These are phyloP conservation scores for Ogataea angusta DNA, from an alignment of 805 yeast species.

Conservation along the genomic window DNA sequence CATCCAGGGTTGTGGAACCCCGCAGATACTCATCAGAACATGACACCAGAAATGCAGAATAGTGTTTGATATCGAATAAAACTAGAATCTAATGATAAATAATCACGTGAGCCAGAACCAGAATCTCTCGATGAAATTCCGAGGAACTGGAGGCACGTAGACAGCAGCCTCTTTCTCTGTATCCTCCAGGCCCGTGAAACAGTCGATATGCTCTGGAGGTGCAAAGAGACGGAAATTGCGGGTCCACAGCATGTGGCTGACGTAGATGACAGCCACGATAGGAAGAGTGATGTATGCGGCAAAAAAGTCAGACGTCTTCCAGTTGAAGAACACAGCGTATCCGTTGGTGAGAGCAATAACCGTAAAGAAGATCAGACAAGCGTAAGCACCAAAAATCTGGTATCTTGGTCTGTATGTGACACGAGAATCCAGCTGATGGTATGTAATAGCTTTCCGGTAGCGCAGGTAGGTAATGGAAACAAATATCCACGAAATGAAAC, in stretches of 20 bases:
- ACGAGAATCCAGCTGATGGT: constrained; percentile 51
- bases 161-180: constrained; percentile 51
- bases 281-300: constrained; percentile 74
- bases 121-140: constrained; percentile 39
- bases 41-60: too few species aligned
- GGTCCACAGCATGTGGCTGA: constrained; percentile 54
- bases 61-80: background rate
- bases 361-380: constrained; percentile 42
- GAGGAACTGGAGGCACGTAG: constrained; percentile 37
- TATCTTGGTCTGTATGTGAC: constrained; percentile 53
- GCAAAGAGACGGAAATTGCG: constrained; percentile 44
- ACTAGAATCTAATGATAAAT: background rate
- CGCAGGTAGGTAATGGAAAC: constrained; percentile 52
- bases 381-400: constrained; percentile 59
- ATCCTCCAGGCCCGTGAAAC: constrained; percentile 55
- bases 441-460: constrained; percentile 61
- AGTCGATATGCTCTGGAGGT: constrained; percentile 58
- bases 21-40: too few species aligned
- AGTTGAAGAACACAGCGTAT: constrained; percentile 59
- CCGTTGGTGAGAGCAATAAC: constrained; percentile 70
- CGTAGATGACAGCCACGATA: constrained; percentile 47
- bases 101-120: constrained; percentile 42
- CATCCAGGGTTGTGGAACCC: too few species aligned
- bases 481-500: constrained; percentile 62
- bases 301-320: constrained; percentile 55